A percentile compares a stretch with the other conserved stretches of the same genome.
These are phyloP conservation scores for Suhomyces kilbournensis DNA, from an alignment of 805 yeast species.

Conservation along the genomic window DNA sequence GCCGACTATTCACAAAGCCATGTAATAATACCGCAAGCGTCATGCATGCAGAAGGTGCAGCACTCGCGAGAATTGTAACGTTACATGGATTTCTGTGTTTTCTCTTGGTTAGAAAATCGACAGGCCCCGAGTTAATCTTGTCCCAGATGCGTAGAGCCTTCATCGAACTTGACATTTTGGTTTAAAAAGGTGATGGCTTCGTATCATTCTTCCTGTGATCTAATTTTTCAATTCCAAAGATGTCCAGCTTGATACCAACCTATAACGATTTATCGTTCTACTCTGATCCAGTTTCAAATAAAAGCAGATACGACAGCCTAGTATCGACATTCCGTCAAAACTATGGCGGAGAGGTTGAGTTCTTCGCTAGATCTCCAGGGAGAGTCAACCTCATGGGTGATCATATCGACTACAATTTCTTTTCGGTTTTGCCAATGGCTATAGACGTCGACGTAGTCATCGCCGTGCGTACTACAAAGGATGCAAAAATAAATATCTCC, in stretches of 20 bases:
- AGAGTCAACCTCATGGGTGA: slow-evolving; percentile 74
- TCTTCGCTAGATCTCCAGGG: slow-evolving; percentile 67
- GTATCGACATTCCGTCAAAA: slow-evolving; percentile 17
- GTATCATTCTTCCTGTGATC: not conserved
- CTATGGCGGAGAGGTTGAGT: slow-evolving; percentile 36
- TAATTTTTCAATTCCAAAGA: not conserved
- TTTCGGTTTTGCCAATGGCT: slow-evolving; percentile 72
- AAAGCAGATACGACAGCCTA: slow-evolving; percentile 26
- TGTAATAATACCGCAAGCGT: not conserved
- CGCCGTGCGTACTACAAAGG: slow-evolving; percentile 36
- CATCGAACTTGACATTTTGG: not conserved
- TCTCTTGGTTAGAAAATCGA: not conserved
- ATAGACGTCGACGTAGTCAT: slow-evolving; percentile 60
- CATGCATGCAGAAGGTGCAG: not conserved
- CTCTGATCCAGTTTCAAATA: slow-evolving; percentile 24
- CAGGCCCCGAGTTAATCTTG: not conserved
- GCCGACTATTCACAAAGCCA: not conserved
- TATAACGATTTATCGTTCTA: slow-evolving; percentile 35
- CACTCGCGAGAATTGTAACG: not conserved
- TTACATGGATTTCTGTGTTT: not conserved
- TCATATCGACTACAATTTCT: slow-evolving; percentile 67
- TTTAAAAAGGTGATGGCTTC: not conserved
- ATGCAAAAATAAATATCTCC: slow-evolving; percentile 24
- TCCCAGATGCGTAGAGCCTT: not conserved
- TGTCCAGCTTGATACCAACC: slow-evolving; percentile 27